A percentile compares a stretch with the other conserved stretches of the same genome.
Evolutionary conservation across 108 stramenopile genomes (phyloP).

Genomic region (Schizochytrium sp.): DNA sequence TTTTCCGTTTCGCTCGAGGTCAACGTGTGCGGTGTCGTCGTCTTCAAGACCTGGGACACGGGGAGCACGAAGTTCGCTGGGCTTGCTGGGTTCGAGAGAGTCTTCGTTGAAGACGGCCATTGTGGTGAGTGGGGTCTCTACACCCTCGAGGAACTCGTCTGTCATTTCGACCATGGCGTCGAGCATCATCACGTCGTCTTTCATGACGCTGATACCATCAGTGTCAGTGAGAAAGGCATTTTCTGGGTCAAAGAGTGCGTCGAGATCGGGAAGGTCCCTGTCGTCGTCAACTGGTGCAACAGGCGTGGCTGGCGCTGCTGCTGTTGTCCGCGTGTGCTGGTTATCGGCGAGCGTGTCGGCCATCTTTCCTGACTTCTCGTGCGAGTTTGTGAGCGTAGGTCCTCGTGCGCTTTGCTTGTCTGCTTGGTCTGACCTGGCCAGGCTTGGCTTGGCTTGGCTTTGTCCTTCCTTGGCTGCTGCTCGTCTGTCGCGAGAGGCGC

Average conservation of each 20-base stretch:
- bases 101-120: conserved; percentile 6
- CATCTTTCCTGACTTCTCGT: background rate
- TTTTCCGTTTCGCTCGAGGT: no score
- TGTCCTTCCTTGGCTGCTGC: no score
- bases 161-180: background rate
- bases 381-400: background rate
- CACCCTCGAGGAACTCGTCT: conserved; percentile 1
- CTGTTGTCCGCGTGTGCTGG: background rate
- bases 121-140: conserved; percentile 4
- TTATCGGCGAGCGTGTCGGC: background rate
- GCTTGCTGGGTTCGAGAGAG: background rate
- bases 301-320: background rate
- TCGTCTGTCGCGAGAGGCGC: no score
- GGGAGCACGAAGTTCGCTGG: background rate
- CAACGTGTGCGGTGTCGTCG: no score
- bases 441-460: background rate
- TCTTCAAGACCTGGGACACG: no score
- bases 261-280: background rate
- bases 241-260: background rate
- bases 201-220: background rate
- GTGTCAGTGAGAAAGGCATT: background rate
- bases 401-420: background rate
- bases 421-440: background rate
- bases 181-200: conserved; percentile 1
- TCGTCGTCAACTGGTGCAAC: background rate